Evolutionary conservation across 2,329 filamentous ascomycete species (phyloP).

Genomic region (Myriosclerotinia duriaeana): DNA sequence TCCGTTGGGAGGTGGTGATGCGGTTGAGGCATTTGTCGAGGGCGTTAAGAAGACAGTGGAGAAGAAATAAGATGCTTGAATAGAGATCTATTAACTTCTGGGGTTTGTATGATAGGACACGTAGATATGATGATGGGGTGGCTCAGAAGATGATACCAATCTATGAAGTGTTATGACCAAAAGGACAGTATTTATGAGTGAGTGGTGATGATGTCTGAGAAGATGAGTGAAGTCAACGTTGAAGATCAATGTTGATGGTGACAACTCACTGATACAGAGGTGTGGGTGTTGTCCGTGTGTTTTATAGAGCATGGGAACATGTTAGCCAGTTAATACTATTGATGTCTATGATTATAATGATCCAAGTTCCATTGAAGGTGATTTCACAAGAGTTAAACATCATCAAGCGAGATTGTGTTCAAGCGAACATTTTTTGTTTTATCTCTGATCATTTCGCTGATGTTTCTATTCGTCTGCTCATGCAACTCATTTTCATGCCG

Average conservation of each 20-base stretch:
- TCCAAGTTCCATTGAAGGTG: too few relatives aligned
- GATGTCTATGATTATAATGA: too few relatives aligned
- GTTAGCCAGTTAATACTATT: too few relatives aligned
- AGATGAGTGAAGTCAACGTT: too few relatives aligned
- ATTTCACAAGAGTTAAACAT: too few relatives aligned
- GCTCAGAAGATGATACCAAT: constrained; percentile 2
- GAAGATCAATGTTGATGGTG: neutral
- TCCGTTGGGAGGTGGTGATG: constrained; percentile 83
- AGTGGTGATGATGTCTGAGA: neutral
- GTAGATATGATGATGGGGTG: constrained; percentile 1
- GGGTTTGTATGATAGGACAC: constrained; percentile 14
- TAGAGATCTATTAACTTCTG: neutral
- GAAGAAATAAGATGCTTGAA: constrained; percentile 44
- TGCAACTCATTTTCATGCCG: too few relatives aligned
- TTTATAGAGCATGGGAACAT: neutral
- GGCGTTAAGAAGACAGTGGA: constrained; percentile 80
- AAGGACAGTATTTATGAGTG: constrained; percentile 30
- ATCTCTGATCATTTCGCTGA: too few relatives aligned
- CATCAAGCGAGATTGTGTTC: too few relatives aligned
- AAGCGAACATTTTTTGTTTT: too few relatives aligned
- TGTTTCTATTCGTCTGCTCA: too few relatives aligned
- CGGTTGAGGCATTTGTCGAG: constrained; percentile 86
- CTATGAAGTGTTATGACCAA: constrained; percentile 17
- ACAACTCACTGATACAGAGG: neutral
- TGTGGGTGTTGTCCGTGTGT: neutral